Evolutionary conservation across 2,329 filamentous ascomycete genomes (phyloP).

Genomic region (Botrytis pseudocinerea): DNA sequence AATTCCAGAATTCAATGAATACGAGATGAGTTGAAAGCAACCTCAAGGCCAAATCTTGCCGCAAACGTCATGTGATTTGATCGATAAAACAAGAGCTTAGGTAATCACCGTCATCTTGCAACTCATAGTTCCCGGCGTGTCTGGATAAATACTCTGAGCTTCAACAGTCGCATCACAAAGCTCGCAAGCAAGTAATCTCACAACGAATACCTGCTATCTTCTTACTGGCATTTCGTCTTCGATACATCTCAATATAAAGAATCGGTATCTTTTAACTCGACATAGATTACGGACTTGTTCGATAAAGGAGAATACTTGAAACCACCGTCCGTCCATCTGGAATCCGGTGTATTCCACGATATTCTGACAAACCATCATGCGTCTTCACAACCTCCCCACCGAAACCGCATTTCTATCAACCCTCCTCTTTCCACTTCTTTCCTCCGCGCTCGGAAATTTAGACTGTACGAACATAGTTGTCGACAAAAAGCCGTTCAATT

Average conservation of each 20-base stretch:
- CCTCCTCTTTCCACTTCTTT: slow-evolving; percentile 37
- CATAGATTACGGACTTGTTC: neutral
- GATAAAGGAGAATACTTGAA: neutral
- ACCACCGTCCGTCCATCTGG: neutral
- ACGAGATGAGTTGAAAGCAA: neutral
- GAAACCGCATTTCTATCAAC: slow-evolving; percentile 36
- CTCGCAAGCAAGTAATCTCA: neutral
- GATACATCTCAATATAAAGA: neutral
- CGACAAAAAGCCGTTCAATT: slow-evolving; percentile 62
- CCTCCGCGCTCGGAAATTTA: slow-evolving; percentile 48
- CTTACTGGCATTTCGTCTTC: neutral
- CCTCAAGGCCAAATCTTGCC: neutral
- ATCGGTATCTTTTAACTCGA: neutral
- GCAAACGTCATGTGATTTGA: slow-evolving; percentile 13
- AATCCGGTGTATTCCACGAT: neutral
- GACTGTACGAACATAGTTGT: slow-evolving; percentile 63
- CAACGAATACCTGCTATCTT: neutral
- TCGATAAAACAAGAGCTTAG: neutral
- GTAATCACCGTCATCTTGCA: slow-evolving; percentile 20
- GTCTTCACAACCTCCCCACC: slow-evolving; percentile 31
- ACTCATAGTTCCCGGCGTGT: neutral
- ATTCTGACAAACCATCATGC: slow-evolving; percentile 31
- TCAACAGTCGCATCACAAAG: neutral
- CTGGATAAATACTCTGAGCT: neutral
- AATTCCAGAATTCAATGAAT: neutral